Evolutionary conservation across 768 basidiomycete species (phyloP).

Genomic region (Xerocomus brunneocitrinus): DNA sequence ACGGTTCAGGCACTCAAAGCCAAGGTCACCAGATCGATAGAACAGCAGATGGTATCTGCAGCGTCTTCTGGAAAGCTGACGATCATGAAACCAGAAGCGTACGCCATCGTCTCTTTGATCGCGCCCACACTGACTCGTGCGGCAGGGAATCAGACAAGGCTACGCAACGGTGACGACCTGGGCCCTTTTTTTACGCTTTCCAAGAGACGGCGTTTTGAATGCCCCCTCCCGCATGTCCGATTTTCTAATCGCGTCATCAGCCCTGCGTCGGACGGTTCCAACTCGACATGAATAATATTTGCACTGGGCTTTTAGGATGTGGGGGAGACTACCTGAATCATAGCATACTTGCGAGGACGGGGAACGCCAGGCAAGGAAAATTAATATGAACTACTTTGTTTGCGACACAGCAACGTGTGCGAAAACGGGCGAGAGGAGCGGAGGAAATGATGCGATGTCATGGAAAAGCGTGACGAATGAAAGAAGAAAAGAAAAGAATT

Average conservation of each 20-base stretch:
- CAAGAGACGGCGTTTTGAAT: slow-evolving; percentile 6
- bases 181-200: not conserved
- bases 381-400: slow-evolving; percentile 15
- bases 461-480: slow-evolving; percentile 13
- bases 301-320: not conserved
- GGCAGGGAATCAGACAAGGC: slow-evolving; percentile 20
- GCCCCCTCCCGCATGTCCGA: not conserved
- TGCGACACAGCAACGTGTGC: slow-evolving; percentile 14
- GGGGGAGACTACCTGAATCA: slow-evolving; percentile 5
- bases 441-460: slow-evolving; percentile 18
- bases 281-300: not conserved
- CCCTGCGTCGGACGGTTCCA: not conserved
- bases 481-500: slow-evolving; percentile 10
- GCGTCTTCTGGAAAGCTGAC: slow-evolving; percentile 87
- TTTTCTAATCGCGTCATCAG: not conserved
- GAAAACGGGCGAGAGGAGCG: slow-evolving; percentile 7
- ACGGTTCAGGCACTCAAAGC: slow-evolving; percentile 66
- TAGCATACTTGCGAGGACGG: slow-evolving; percentile 21
- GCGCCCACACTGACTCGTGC: slow-evolving; percentile 1
- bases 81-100: slow-evolving; percentile 73
- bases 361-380: slow-evolving; percentile 10
- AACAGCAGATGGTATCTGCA: slow-evolving; percentile 84
- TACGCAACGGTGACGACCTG: slow-evolving; percentile 14
- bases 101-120: slow-evolving; percentile 2
- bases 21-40: slow-evolving; percentile 90